These are phyloP conservation scores for Paecilomyces dactylethromorphus DNA, from an alignment of 2,329 filamentous ascomycete genomes.

Conservation along the genomic window DNA sequence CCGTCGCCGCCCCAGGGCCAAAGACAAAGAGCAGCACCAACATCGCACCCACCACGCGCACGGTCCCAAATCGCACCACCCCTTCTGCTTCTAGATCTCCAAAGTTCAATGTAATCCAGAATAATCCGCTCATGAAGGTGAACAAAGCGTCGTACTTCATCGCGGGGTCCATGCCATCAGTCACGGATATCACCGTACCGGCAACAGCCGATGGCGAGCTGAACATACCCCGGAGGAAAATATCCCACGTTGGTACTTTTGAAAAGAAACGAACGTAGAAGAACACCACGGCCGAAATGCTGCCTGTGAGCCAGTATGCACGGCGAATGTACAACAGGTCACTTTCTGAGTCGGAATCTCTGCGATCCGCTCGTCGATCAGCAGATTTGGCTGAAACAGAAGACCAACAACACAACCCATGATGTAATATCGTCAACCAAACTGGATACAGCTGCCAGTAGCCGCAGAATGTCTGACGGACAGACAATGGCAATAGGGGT, in stretches of 20 bases:
- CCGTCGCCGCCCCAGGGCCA: background rate
- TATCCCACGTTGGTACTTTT: background rate
- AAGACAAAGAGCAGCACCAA: background rate
- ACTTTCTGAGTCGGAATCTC: background rate
- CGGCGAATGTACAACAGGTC: background rate
- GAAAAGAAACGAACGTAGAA: background rate
- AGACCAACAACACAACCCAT: background rate
- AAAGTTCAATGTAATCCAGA: background rate
- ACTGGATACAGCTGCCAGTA: background rate
- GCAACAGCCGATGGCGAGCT: background rate
- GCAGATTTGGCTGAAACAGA: background rate
- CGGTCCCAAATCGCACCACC: background rate
- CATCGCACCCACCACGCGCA: background rate
- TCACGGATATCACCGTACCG: background rate
- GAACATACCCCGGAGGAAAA: background rate
- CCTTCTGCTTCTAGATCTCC: background rate
- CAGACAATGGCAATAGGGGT: background rate
- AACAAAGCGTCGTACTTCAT: background rate
- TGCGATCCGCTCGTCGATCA: background rate
- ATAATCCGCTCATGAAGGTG: background rate
- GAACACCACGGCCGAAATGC: background rate
- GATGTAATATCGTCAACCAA: background rate
- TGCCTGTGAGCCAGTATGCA: background rate
- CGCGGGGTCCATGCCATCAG: background rate
- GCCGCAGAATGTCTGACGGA: background rate